Percentiles rank a stretch among this genome's conserved stretches.
Evolutionary conservation across 306 rosid species (phyloP).

Genomic region (Castanopsis chinensis): DNA sequence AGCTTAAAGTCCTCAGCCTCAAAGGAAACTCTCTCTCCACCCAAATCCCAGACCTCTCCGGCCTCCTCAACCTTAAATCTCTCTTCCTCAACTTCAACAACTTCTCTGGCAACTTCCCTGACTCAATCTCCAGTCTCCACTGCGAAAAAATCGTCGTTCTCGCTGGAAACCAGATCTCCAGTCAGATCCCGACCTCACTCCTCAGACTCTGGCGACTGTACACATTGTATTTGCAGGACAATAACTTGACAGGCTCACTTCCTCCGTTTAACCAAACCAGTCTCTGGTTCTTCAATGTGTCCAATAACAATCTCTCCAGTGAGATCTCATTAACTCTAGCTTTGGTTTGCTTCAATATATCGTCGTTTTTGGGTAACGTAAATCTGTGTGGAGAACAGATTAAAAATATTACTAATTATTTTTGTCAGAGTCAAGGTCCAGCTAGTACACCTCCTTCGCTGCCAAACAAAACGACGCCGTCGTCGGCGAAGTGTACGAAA

Average conservation of each 20-base stretch:
- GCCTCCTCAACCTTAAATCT: conserved; percentile 72
- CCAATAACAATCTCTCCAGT: conserved; percentile 76
- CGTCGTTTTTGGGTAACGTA: conserved; percentile 64
- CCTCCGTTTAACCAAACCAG: conserved; percentile 80
- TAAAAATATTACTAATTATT: neutral
- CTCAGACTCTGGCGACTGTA: conserved; percentile 67
- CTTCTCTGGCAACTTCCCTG: conserved; percentile 79
- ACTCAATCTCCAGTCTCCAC: conserved; percentile 64
- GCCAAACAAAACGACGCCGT: neutral
- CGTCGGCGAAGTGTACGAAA: conserved; percentile 29
- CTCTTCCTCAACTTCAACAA: conserved; percentile 63
- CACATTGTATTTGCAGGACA: conserved; percentile 59
- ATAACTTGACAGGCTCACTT: conserved; percentile 50
- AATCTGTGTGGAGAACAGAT: conserved; percentile 66
- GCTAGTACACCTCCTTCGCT: no score
- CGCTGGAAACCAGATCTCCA: conserved; percentile 60
- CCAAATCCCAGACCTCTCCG: conserved; percentile 68
- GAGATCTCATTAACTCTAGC: conserved; percentile 61
- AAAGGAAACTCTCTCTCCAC: conserved; percentile 76
- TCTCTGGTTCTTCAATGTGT: conserved; percentile 75
- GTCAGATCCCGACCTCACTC: conserved; percentile 55
- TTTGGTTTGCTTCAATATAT: conserved; percentile 56
- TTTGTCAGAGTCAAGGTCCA: no score
- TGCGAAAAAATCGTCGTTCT: conserved; percentile 67
- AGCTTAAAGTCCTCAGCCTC: conserved; percentile 86